Conservation (phyloP, 345 rosid species). For the Rhodamnia argentea region DNA sequence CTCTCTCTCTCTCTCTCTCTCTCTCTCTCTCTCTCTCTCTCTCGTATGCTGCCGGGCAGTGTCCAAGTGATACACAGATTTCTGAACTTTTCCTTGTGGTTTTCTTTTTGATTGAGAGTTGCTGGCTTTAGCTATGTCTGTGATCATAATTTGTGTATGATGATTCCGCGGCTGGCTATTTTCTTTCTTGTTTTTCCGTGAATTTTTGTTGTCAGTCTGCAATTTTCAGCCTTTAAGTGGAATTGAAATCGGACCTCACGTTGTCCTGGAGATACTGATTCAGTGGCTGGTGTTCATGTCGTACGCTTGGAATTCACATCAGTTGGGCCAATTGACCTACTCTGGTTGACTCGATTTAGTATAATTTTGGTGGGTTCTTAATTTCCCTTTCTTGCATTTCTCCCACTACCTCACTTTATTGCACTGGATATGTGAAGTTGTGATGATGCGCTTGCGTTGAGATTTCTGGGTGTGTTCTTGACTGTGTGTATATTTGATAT, state of each 20-base stretch:
- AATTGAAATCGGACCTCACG: not conserved
- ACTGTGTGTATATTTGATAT: not conserved
- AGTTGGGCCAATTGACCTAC: not conserved
- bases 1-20: too few species aligned
- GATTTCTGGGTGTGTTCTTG: not conserved
- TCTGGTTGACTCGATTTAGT: not conserved
- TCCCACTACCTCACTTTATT: not conserved
- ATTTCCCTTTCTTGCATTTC: not conserved
- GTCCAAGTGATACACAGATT: not conserved
- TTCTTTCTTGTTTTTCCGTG: not conserved
- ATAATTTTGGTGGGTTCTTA: not conserved
- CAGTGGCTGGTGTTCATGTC: not conserved
- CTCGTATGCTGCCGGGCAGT: not conserved
- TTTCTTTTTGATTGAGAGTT: not conserved
- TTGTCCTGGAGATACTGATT: not conserved
- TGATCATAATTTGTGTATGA: not conserved
- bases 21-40: not conserved
- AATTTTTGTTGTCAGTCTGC: not conserved
- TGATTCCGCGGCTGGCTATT: not conserved
- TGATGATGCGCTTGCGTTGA: not conserved
- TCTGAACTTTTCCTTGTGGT: not conserved
- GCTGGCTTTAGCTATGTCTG: not conserved
- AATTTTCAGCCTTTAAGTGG: not conserved
- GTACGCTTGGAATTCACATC: not conserved
- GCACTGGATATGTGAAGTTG: not conserved